A percentile compares a stretch with the other conserved stretches of the same genome.
phyloP scores from a whole-genome alignment of 1,284 basidiomycete genomes.

The Rhodotorula glutinis region DNA sequence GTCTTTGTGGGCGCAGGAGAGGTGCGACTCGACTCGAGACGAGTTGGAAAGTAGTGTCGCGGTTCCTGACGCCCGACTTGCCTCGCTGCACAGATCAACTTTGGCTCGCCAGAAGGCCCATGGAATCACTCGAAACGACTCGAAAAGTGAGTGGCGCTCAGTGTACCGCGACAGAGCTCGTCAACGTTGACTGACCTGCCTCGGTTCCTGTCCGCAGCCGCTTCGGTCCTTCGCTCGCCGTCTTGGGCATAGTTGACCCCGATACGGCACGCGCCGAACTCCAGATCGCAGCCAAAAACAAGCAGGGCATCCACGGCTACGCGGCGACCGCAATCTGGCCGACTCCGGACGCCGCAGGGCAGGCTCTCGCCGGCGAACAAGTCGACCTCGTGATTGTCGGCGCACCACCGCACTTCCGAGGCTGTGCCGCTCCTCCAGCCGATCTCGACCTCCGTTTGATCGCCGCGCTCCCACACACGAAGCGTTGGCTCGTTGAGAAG shows the following conservation, averaged over 20 bases:
- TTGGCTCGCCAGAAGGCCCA: slow-evolving; percentile 29
- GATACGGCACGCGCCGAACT: slow-evolving; percentile 21
- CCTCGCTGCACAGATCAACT: slow-evolving; percentile 21
- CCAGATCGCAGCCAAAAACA: slow-evolving; percentile 25
- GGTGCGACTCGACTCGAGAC: not conserved
- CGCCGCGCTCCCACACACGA: slow-evolving; percentile 50
- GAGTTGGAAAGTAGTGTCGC: too few species aligned
- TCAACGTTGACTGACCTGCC: not conserved
- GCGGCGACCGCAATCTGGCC: slow-evolving; percentile 15
- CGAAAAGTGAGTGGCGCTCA: not conserved
- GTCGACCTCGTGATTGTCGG: slow-evolving; percentile 67
- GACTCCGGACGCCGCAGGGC: slow-evolving; percentile 20
- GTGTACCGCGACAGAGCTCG: not conserved
- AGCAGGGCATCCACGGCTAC: slow-evolving; percentile 20
- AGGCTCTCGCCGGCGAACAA: slow-evolving; percentile 6
- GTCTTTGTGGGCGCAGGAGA: slow-evolving; percentile 7
- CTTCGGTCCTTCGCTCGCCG: slow-evolving; percentile 27
- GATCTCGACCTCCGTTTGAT: slow-evolving; percentile 87
- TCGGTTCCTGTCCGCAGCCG: not conserved
- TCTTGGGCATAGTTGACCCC: slow-evolving; percentile 43
- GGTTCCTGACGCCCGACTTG: not conserved
- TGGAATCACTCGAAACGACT: slow-evolving; percentile 38
- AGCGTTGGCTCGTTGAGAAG: slow-evolving; percentile 43
- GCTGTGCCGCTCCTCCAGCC: slow-evolving; percentile 67
- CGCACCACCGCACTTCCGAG: slow-evolving; percentile 88